Percentiles rank a stretch among this genome's conserved stretches.
Evolutionary conservation across 192 early-diverging fungal species (phyloP).

Genomic region (Dissophora ornata): DNA sequence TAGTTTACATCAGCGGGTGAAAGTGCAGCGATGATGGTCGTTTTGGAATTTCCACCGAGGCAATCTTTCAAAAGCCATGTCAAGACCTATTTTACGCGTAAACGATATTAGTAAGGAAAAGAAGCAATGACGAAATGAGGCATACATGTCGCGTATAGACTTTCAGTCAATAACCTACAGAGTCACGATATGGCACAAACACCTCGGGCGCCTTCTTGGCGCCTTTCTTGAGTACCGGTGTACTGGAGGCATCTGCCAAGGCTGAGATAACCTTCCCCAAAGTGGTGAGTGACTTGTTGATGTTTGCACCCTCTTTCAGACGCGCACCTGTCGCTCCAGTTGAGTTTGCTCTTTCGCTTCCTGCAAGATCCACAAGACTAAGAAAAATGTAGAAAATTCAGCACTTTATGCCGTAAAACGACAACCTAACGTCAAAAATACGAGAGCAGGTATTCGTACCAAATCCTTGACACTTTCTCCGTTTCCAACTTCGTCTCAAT

Average conservation of each 20-base stretch:
- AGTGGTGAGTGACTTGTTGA: slow-evolving; percentile 92
- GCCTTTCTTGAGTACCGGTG: slow-evolving; percentile 51
- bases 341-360: slow-evolving; percentile 89
- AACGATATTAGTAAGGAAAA: too few species aligned
- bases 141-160: too few species aligned
- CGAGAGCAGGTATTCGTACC: slow-evolving; percentile 41
- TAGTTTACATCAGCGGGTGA: slow-evolving; percentile 76
- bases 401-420: not conserved
- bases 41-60: slow-evolving; percentile 86
- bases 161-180: slow-evolving; percentile 58
- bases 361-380: slow-evolving; percentile 92
- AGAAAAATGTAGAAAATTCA: not conserved
- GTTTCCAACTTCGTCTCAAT: slow-evolving; percentile 66
- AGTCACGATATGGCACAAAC: slow-evolving; percentile 93
- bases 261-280: slow-evolving; percentile 95
- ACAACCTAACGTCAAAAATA: not conserved
- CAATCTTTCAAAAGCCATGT: slow-evolving; percentile 90
- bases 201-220: slow-evolving; percentile 58
- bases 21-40: slow-evolving; percentile 83
- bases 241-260: slow-evolving; percentile 76
- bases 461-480: slow-evolving; percentile 80
- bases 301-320: slow-evolving; percentile 93
- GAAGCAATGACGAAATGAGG: too few species aligned
- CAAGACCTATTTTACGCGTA: slow-evolving; percentile 61
- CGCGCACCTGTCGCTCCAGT: slow-evolving; percentile 88